These are phyloP conservation scores for Urostyla sp. DNA, from an alignment of 73 alveolate genomes.

Conservation along the genomic window DNA sequence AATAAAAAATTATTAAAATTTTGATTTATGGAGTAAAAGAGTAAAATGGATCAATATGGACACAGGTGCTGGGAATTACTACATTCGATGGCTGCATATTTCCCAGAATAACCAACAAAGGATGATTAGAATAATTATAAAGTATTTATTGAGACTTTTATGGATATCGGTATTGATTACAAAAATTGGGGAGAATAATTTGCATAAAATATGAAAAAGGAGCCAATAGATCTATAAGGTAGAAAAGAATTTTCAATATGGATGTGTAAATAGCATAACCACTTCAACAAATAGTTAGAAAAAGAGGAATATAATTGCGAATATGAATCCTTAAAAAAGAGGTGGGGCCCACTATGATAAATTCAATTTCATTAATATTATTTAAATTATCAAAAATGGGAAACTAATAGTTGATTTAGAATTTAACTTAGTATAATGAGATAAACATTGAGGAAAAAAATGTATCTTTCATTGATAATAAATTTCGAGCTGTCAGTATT, in stretches of 20 bases:
- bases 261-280: conserved; percentile 27
- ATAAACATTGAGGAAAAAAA: conserved; percentile 7
- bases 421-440: conserved; percentile 27
- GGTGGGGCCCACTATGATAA: conserved; percentile 38
- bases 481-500: conserved; percentile 17
- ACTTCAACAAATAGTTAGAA: neutral
- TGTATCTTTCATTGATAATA: conserved; percentile 16
- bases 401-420: conserved; percentile 22
- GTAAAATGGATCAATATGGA: conserved; percentile 35
- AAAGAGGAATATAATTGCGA: conserved; percentile 15
- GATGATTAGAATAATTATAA: conserved; percentile 68
- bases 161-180: conserved; percentile 35
- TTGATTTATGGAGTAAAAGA: neutral
- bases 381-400: too few relatives aligned
- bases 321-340: neutral
- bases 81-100: conserved; percentile 79
- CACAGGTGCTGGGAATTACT: conserved; percentile 73
- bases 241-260: conserved; percentile 8
- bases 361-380: too few relatives aligned
- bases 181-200: conserved; percentile 23
- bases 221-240: conserved; percentile 12
- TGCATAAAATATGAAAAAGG: neutral
- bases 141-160: conserved; percentile 6
- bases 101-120: conserved; percentile 73
- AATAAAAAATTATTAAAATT: too few relatives aligned